A percentile compares a stretch with the other conserved stretches of the same genome.
phyloP scores from a whole-genome alignment of 2,329 filamentous ascomycete genomes.

The Monilinia vaccinii-corymbosi region DNA sequence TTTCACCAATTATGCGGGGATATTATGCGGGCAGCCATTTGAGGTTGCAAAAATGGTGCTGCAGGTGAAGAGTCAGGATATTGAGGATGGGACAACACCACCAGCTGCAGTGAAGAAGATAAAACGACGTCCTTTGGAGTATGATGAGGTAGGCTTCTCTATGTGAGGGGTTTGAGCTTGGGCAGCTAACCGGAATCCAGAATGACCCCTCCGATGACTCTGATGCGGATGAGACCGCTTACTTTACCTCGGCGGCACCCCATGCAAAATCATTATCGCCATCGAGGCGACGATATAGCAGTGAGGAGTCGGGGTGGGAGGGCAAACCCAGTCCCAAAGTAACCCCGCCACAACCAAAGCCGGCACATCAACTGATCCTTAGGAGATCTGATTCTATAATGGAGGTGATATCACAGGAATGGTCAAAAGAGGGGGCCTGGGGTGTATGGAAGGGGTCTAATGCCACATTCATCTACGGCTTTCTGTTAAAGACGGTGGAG shows the following conservation, averaged over 20 bases:
- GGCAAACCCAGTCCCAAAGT: slow-evolving; percentile 17
- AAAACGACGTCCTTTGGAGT: slow-evolving; percentile 2
- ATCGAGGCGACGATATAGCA: slow-evolving; percentile 16
- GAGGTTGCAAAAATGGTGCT: slow-evolving; percentile 93
- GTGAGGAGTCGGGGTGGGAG: slow-evolving; percentile 19
- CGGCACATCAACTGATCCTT: slow-evolving; percentile 57
- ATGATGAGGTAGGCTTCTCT: slow-evolving; percentile 22
- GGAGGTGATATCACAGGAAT: slow-evolving; percentile 79
- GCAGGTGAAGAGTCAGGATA: slow-evolving; percentile 56
- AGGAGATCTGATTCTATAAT: slow-evolving; percentile 72
- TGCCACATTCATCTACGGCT: slow-evolving; percentile 81
- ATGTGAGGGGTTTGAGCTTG: neutral
- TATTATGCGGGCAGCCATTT: slow-evolving; percentile 88
- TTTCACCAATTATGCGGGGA: slow-evolving; percentile 83
- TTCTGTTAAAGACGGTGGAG: slow-evolving; percentile 78
- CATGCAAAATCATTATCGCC: slow-evolving; percentile 34
- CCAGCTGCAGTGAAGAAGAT: slow-evolving; percentile 13
- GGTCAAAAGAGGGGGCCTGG: slow-evolving; percentile 81
- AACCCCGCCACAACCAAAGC: slow-evolving; percentile 28
- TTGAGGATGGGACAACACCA: slow-evolving; percentile 16
- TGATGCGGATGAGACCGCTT: slow-evolving; percentile 70
- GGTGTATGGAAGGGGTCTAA: slow-evolving; percentile 95
- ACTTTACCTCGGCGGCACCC: slow-evolving; percentile 61
- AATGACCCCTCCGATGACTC: slow-evolving; percentile 53
- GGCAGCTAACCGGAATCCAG: slow-evolving; percentile 12